These are phyloP conservation scores for Arachis monticola DNA, from an alignment of 331 rosid species.

Conservation along the genomic window DNA sequence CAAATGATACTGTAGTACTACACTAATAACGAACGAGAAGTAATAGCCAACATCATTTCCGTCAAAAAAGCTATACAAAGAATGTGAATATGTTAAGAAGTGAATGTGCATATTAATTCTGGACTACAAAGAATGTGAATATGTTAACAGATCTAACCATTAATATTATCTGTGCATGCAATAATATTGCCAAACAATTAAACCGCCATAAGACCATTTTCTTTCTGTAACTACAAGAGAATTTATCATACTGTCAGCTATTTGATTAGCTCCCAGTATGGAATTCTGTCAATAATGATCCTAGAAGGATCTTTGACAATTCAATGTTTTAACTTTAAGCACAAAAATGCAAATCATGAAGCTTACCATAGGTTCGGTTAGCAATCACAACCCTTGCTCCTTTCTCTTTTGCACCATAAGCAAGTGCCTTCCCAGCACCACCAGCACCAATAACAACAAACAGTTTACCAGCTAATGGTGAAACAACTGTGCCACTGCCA, in stretches of 20 bases:
- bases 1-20: constrained; percentile 15
- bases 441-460: constrained; percentile 97
- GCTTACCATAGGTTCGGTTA: constrained; percentile 86
- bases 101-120: not conserved
- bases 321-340: constrained; percentile 20
- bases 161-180: not conserved
- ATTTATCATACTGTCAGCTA: constrained; percentile 21
- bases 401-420: constrained; percentile 93
- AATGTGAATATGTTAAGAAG: not conserved
- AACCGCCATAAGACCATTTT: constrained; percentile 20
- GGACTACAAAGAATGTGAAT: not conserved
- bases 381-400: constrained; percentile 94
- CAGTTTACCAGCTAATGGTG: constrained; percentile 86
- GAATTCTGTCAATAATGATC: constrained; percentile 16
- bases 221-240: constrained; percentile 22
- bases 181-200: not conserved
- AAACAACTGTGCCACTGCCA: constrained; percentile 45
- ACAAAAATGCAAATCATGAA: constrained; percentile 28
- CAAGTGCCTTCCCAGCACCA: constrained; percentile 96
- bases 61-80: constrained; percentile 28
- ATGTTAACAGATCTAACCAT: not conserved
- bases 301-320: constrained; percentile 18
- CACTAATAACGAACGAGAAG: constrained; percentile 8
- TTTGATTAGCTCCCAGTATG: constrained; percentile 12
- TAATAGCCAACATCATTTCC: constrained; percentile 6